Percentiles rank a stretch among this genome's conserved stretches.
These are phyloP conservation scores for Haematococcus lacustris DNA, from an alignment of 139 green algal species.

Conservation along the genomic window DNA sequence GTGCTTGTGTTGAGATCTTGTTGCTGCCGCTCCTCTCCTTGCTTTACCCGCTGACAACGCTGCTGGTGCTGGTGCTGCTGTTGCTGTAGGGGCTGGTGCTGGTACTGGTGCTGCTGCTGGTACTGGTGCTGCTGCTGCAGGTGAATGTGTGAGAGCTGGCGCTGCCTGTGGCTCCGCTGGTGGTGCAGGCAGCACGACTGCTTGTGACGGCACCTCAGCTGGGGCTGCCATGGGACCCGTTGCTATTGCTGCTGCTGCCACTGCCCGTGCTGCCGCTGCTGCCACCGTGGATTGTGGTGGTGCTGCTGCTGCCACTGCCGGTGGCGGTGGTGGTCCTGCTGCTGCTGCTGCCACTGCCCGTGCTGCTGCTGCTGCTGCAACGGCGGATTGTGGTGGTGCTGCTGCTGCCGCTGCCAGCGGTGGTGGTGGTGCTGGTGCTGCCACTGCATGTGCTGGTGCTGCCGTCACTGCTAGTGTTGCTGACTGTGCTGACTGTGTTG, in stretches of 20 bases:
- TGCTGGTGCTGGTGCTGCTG: conserved; percentile 3
- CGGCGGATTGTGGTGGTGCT: not conserved
- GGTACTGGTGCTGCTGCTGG: not conserved
- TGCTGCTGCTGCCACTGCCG: no score
- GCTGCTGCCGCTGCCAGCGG: not conserved
- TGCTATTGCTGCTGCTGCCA: no score
- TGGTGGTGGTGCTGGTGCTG: no score
- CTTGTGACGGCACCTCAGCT: not conserved
- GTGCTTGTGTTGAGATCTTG: not conserved
- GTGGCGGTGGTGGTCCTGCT: no score
- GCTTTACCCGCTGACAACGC: conserved; percentile 3
- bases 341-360: no score
- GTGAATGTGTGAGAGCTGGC: no score
- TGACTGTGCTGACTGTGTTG: not conserved
- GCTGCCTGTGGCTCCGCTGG: no score
- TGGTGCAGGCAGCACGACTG: not conserved
- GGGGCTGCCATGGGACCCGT: not conserved
- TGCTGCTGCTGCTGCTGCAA: no score
- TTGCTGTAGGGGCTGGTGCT: not conserved
- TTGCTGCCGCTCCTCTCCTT: conserved; percentile 2
- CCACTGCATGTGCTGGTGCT: not conserved
- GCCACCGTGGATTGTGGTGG: not conserved
- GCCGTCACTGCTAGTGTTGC: not conserved
- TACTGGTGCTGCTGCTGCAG: no score
- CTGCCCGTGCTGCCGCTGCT: no score